Conservation (phyloP, 495 filamentous ascomycete genomes). For the Annulohypoxylon bovei region DNA sequence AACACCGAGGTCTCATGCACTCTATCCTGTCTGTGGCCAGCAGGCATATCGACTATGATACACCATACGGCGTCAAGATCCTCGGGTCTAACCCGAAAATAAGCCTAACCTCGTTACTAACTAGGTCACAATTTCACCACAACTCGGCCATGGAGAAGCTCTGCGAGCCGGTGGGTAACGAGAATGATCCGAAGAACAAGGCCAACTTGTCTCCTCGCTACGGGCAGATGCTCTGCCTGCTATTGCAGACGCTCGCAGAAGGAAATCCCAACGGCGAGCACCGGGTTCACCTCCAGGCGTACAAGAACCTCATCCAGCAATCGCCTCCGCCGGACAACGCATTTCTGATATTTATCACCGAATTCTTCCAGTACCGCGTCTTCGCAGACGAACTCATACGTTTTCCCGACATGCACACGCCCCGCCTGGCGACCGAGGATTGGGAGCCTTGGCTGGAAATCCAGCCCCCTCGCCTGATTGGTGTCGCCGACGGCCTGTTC, state of each 20-base stretch:
- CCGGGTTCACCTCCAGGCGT: conserved; percentile 80
- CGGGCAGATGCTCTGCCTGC: conserved; percentile 78
- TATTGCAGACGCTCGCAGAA: conserved; percentile 82
- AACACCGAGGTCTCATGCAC: conserved; percentile 90
- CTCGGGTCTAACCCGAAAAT: conserved; percentile 55
- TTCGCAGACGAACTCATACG: conserved; percentile 82
- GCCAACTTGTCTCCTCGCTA: conserved; percentile 72
- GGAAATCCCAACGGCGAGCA: conserved; percentile 82
- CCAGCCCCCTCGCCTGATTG: conserved; percentile 79
- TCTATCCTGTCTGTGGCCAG: conserved; percentile 87
- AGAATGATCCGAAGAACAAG: conserved; percentile 54
- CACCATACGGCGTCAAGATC: conserved; percentile 58
- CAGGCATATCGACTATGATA: conserved; percentile 75
- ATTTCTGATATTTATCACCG: conserved; percentile 83
- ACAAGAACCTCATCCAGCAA: conserved; percentile 72
- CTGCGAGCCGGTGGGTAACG: conserved; percentile 56
- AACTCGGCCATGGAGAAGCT: conserved; percentile 68
- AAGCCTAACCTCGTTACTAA: conserved; percentile 53
- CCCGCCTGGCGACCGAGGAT: conserved; percentile 64
- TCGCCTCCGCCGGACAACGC: conserved; percentile 68
- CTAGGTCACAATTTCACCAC: conserved; percentile 67
- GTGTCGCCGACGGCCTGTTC: conserved; percentile 89
- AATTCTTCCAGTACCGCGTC: conserved; percentile 94
- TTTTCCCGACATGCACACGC: conserved; percentile 64
- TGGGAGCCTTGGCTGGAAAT: conserved; percentile 76